Conservation (phyloP, 805 yeast genomes). For the Hanseniaspora thailandica region DNA sequence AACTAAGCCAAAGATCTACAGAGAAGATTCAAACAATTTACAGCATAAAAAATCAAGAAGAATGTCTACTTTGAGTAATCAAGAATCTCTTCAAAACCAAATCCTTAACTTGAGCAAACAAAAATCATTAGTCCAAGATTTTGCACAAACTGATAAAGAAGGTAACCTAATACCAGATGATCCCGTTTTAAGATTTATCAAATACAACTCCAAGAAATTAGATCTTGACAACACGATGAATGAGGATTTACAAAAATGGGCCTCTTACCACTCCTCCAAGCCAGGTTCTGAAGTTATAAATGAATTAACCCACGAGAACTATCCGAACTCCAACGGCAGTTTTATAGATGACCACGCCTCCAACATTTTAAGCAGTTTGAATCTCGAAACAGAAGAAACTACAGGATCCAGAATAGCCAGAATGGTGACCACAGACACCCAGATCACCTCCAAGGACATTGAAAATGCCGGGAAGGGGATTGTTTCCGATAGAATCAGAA, state of each 20-base stretch:
- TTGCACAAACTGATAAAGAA: constrained; percentile 30
- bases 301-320: not conserved
- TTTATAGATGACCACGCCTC: not conserved
- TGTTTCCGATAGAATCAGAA: constrained; percentile 22
- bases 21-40: not conserved
- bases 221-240: not conserved
- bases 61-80: constrained; percentile 1
- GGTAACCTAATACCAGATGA: constrained; percentile 21
- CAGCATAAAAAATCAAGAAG: constrained; percentile 4
- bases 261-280: not conserved
- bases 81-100: constrained; percentile 6
- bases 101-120: not conserved
- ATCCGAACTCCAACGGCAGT: not conserved
- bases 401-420: constrained; percentile 24
- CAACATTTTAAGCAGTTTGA: not conserved
- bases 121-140: constrained; percentile 35
- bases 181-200: constrained; percentile 14
- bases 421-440: constrained; percentile 29
- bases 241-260: constrained; percentile 6
- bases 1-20: not conserved
- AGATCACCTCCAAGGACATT: constrained; percentile 25
- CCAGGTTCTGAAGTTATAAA: not conserved
- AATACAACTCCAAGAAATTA: constrained; percentile 12
- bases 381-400: constrained; percentile 16
- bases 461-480: constrained; percentile 24